Base-by-base conservation (phyloP, 2,329 filamentous ascomycete genomes). In the Dactylellina parvicollis region DNA sequence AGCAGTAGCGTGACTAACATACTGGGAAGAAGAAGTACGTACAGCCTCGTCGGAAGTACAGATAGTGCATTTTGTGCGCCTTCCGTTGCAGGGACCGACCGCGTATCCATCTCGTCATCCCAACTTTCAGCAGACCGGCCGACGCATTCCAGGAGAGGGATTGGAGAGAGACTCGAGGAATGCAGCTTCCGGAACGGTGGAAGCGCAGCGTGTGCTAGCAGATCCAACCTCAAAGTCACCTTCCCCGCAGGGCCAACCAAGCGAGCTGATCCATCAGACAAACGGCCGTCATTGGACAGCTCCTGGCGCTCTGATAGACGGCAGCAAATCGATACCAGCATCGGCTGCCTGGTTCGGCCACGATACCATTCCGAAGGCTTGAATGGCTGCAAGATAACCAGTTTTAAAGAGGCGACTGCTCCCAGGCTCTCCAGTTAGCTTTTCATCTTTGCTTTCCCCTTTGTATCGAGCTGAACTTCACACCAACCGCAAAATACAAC, bases 151-250 rank as follows among this genome's bases (percentile, higher is more conserved):
- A 40, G 38, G 36, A 18, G 49, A 38, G 44, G 34, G 3, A n/a
- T 7, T 47, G 2, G 12, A 44, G 22, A 18, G 18, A 16, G 28
- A 12, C 24, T 42, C 26, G 18, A 8, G 59, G 59, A 72, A 72
- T 46, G 59, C 46, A 72, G 59, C 67, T 72, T 65, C 67, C 67
- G 44, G 42, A 72, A 72, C n/a, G 20, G 67, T 59, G 18, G 20
- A 65, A 52, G 44, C 12, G 59, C 67, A 47, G 67, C n/a, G n/a
- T n/a, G n/a, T n/a, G n/a, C n/a, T n/a, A n/a, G n/a, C 49, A 72
- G 67, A 64, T 64, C 57, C n/a, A 54, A 5, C 9, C 20, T 26
- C 46, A 36, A n/a, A 49, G 55, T 28, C 46, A 72, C 67, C 67
- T 72, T 72, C 67, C 59, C 44, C 24, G 38, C 36, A 40, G 30